Percentiles rank a stretch among this genome's conserved stretches.
phyloP scores from a whole-genome alignment of 2,329 filamentous ascomycete species.

The Phaeosphaeriaceae sp. region DNA sequence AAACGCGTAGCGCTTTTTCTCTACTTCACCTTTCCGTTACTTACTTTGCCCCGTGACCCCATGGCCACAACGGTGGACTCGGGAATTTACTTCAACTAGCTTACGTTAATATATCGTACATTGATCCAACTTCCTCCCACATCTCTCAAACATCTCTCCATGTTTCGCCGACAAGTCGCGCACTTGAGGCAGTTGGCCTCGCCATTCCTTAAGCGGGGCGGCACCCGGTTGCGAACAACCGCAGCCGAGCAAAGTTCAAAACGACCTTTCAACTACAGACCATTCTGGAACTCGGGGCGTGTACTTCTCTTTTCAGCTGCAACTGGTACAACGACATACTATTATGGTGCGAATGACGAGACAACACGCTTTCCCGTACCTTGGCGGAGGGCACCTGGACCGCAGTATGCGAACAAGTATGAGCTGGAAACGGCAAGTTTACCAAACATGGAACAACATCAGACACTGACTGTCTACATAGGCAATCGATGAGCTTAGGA shows the following conservation, averaged over 20 bases:
- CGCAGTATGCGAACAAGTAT: conserved; percentile 58
- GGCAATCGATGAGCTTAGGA: conserved; percentile 65
- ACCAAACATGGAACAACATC: neutral
- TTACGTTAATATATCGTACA: conserved; percentile 9
- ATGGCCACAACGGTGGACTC: conserved; percentile 32
- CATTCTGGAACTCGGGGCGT: conserved; percentile 58
- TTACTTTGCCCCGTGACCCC: conserved; percentile 28
- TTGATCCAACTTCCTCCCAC: conserved; percentile 15
- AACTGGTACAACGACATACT: conserved; percentile 61
- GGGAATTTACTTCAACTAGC: conserved; percentile 15
- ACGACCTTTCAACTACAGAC: conserved; percentile 24
- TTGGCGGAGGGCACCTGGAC: conserved; percentile 36
- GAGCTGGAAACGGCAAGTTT: conserved; percentile 60
- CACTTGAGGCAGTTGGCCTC: conserved; percentile 39
- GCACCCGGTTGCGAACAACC: conserved; percentile 32
- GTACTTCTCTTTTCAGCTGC: conserved; percentile 59
- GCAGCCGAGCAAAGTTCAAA: conserved; percentile 34
- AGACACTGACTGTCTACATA: conserved; percentile 32
- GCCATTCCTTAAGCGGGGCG: conserved; percentile 38
- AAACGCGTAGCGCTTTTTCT: conserved; percentile 34
- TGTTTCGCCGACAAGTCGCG: conserved; percentile 43
- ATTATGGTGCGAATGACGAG: conserved; percentile 56
- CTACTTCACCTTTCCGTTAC: conserved; percentile 25
- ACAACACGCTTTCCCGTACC: conserved; percentile 35
- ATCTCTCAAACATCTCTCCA: conserved; percentile 23